These are phyloP conservation scores for Jackrogersella multiformis DNA, from an alignment of 495 filamentous ascomycete species.

Conservation along the genomic window DNA sequence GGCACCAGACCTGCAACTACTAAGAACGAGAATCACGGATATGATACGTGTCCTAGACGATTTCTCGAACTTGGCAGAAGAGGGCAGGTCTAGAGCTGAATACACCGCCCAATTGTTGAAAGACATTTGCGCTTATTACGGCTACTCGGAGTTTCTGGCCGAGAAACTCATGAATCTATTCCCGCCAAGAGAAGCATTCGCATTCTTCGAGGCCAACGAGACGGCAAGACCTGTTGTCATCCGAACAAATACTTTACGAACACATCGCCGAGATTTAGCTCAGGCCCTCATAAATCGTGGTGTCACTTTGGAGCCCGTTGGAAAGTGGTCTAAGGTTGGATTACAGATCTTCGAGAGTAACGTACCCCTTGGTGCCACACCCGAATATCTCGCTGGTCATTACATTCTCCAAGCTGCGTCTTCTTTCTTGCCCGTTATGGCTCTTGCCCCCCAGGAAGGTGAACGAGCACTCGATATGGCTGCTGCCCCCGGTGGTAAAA, in stretches of 20 bases:
- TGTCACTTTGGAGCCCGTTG: conserved; percentile 93
- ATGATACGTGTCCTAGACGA: conserved; percentile 90
- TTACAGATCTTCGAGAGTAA: conserved; percentile 94
- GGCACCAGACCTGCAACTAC: conserved; percentile 87
- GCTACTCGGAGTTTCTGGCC: conserved; percentile 83
- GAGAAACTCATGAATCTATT: conserved; percentile 92
- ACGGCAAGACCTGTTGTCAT: conserved; percentile 79
- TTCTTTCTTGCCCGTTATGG: conserved; percentile 98
- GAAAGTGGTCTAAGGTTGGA: conserved; percentile 98
- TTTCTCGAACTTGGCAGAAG: conserved; percentile 79
- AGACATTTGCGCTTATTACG: conserved; percentile 94
- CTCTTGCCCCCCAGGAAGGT: conserved; percentile 89
- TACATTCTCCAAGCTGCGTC: conserved; percentile 98
- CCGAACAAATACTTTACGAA: conserved; percentile 94
- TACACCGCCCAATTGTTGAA: conserved; percentile 86
- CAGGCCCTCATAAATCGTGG: conserved; percentile 97
- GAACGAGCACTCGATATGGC: conserved; percentile 91
- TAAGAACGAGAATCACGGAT: conserved; percentile 91
- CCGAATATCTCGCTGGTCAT: conserved; percentile 95
- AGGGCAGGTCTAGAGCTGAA: conserved; percentile 81
- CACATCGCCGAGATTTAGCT: conserved; percentile 89
- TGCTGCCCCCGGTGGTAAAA: conserved; percentile 97
- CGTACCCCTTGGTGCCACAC: conserved; percentile 96
- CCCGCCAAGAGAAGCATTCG: conserved; percentile 91
- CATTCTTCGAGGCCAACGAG: conserved; percentile 99